A percentile compares a stretch with the other conserved stretches of the same genome.
phyloP scores from a whole-genome alignment of 208 protist species.

The Leishmania tarentolae region DNA sequence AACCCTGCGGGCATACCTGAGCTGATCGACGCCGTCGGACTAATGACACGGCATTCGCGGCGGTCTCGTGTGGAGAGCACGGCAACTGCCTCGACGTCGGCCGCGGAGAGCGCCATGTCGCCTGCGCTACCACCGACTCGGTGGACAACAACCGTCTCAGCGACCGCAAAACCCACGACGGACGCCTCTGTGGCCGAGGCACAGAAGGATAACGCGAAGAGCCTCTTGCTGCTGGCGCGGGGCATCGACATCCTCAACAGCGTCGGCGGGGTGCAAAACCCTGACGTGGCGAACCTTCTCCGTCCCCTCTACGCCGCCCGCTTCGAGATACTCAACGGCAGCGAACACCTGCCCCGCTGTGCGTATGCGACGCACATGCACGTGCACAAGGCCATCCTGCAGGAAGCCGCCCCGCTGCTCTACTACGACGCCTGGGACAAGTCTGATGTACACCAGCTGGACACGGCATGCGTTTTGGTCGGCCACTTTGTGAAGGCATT shows the following conservation, averaged over 20 bases:
- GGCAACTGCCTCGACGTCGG: conserved; percentile 3
- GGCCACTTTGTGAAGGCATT: conserved; percentile 83
- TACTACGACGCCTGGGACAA: conserved; percentile 76
- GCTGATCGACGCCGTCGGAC: conserved; percentile 59
- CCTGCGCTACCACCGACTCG: conserved; percentile 20
- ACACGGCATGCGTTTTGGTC: conserved; percentile 72
- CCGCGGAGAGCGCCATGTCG: conserved; percentile 4
- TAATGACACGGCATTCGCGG: conserved; percentile 41
- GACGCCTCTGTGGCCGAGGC: conserved; percentile 30
- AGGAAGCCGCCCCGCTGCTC: conserved; percentile 60
- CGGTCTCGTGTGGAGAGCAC: background rate
- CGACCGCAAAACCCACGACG: conserved; percentile 21
- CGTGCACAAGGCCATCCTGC: conserved; percentile 66
- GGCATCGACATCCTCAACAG: conserved; percentile 80
- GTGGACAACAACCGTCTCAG: conserved; percentile 32
- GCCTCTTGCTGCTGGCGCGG: conserved; percentile 57
- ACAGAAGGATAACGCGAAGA: conserved; percentile 53
- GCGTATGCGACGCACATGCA: conserved; percentile 53
- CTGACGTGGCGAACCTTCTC: conserved; percentile 37
- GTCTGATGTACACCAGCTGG: conserved; percentile 62
- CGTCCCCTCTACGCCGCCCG: conserved; percentile 67
- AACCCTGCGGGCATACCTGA: conserved; percentile 66
- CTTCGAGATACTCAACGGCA: conserved; percentile 80
- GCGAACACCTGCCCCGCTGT: conserved; percentile 69
- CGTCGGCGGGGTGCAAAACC: conserved; percentile 39